phyloP scores from a whole-genome alignment of 2,329 filamentous ascomycete species.

The Calonectria hongkongensis region DNA sequence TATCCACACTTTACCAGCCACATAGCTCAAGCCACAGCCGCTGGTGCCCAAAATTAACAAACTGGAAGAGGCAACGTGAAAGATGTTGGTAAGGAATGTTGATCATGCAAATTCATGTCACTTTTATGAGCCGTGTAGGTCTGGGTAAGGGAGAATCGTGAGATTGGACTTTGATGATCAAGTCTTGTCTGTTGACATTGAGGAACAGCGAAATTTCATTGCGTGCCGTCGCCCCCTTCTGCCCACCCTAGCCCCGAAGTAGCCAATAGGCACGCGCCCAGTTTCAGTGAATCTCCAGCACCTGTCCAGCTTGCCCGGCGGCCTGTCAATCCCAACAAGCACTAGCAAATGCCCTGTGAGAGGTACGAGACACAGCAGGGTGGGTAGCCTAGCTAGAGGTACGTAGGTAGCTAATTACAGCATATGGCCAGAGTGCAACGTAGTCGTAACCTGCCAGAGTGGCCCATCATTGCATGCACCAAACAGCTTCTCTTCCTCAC shows the following conservation, averaged over 20 bases:
- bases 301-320: slow-evolving; percentile 13
- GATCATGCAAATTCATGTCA: no score
- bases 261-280: slow-evolving; percentile 49
- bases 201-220: slow-evolving; percentile 47
- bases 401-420: slow-evolving; percentile 12
- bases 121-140: background rate
- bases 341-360: slow-evolving; percentile 16
- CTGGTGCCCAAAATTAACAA: no score
- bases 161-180: background rate
- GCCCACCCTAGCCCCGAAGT: slow-evolving; percentile 40
- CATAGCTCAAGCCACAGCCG: background rate
- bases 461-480: background rate
- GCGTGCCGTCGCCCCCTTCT: slow-evolving; percentile 32
- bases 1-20: background rate
- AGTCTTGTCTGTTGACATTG: background rate
- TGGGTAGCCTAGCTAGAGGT: slow-evolving; percentile 8
- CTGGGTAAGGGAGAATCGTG: background rate
- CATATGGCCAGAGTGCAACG: slow-evolving; percentile 24
- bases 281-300: slow-evolving; percentile 30
- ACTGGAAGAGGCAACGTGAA: no score
- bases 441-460: slow-evolving; percentile 27
- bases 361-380: slow-evolving; percentile 15
- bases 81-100: no score
- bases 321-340: slow-evolving; percentile 46
- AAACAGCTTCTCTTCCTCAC: background rate